Conservation (phyloP, 768 basidiomycete species). For the Pholiota molesta region DNA sequence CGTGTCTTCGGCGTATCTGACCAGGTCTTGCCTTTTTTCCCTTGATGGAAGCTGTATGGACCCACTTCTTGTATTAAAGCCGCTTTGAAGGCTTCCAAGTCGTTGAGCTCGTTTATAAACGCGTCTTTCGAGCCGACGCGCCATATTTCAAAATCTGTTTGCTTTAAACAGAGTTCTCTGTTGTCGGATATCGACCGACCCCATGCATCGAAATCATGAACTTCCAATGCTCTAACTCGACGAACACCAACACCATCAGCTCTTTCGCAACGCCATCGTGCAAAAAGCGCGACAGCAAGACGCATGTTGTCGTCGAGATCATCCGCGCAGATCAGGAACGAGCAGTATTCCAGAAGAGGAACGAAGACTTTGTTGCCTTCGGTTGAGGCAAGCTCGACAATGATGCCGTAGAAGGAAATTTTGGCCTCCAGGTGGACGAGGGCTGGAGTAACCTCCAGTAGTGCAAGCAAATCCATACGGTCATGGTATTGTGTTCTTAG, state of each 20-base stretch:
- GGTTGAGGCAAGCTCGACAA: neutral
- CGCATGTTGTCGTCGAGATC: neutral
- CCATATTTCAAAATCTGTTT: neutral
- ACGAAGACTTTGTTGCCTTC: neutral
- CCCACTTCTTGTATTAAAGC: neutral
- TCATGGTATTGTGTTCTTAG: neutral
- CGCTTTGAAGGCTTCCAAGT: neutral
- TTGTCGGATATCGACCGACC: neutral
- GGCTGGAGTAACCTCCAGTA: neutral
- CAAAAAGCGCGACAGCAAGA: neutral
- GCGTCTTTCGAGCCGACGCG: neutral
- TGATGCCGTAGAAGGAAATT: neutral
- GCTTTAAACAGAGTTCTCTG: neutral
- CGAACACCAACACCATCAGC: neutral
- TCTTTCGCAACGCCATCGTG: neutral
- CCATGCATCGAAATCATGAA: neutral
- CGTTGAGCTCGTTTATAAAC: neutral
- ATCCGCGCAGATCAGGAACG: neutral
- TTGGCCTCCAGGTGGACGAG: neutral
- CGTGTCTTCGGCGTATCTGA: neutral
- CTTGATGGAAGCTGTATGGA: neutral
- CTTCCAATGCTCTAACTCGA: neutral
- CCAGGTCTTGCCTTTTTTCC: neutral
- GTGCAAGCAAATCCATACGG: neutral
- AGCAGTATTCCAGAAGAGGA: neutral